Evolutionary conservation across 2,329 filamentous ascomycete species (phyloP).

Genomic region (Dichotomopilus funicola): DNA sequence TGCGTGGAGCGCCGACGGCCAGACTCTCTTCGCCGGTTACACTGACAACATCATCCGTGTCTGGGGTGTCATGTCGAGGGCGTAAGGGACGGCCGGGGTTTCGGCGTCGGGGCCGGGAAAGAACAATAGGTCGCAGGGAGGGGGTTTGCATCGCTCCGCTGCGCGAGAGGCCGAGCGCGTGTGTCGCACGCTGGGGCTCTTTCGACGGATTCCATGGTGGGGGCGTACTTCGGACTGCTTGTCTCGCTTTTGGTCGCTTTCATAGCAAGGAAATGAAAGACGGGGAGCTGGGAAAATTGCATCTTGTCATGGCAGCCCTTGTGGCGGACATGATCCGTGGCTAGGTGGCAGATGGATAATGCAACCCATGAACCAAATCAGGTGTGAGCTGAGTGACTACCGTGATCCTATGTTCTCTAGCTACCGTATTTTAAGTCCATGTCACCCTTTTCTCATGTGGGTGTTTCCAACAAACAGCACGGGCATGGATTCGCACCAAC

Average conservation of each 20-base stretch:
- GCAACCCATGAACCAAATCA: slow-evolving; percentile 23
- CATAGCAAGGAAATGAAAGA: slow-evolving; percentile 25
- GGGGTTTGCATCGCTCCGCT: slow-evolving; percentile 22
- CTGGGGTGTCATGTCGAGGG: slow-evolving; percentile 95
- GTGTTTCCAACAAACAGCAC: too few species aligned
- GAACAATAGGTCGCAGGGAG: slow-evolving; percentile 7
- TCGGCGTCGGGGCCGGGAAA: slow-evolving; percentile 17
- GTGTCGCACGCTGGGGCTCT: slow-evolving; percentile 18
- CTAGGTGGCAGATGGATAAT: slow-evolving; percentile 22
- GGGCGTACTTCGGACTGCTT: slow-evolving; percentile 32
- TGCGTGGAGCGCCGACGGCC: slow-evolving; percentile 96
- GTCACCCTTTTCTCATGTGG: too few species aligned
- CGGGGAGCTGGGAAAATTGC: slow-evolving; percentile 25
- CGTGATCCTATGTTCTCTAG: not conserved
- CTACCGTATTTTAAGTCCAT: not conserved
- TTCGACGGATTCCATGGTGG: slow-evolving; percentile 29
- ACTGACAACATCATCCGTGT: slow-evolving; percentile 99
- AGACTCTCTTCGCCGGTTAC: slow-evolving; percentile 99
- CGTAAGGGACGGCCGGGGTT: slow-evolving; percentile 43
- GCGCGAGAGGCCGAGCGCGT: slow-evolving; percentile 16
- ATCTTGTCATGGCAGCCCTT: slow-evolving; percentile 16
- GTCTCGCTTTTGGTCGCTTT: slow-evolving; percentile 31
- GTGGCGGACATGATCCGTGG: slow-evolving; percentile 10
- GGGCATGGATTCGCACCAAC: too few species aligned
- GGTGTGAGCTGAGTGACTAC: not conserved